Percentiles rank a stretch among this genome's conserved stretches.
Evolutionary conservation across 441 rosid genomes (phyloP).

Genomic region (Syzygium syzygioides): DNA sequence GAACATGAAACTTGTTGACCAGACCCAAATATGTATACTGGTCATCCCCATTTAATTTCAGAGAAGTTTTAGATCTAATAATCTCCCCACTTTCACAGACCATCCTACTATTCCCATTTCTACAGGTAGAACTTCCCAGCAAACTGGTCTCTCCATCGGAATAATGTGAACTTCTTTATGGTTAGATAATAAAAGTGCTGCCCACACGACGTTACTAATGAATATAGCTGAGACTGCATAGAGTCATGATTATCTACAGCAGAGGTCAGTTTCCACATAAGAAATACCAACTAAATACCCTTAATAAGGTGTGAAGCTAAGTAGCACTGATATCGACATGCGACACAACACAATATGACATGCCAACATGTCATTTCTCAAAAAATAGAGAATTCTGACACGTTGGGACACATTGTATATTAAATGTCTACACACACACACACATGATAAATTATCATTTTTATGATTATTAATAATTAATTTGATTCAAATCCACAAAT

Average conservation of each 20-base stretch:
- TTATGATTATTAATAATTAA: too few species aligned
- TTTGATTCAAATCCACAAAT: too few species aligned
- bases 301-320: background rate
- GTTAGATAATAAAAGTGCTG: background rate
- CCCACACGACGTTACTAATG: background rate
- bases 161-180: background rate
- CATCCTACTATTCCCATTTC: background rate
- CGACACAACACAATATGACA: too few species aligned
- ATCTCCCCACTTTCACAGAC: background rate
- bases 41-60: background rate
- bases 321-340: too few species aligned
- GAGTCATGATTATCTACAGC: background rate
- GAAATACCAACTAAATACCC: background rate
- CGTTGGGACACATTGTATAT: too few species aligned
- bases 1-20: background rate
- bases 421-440: too few species aligned
- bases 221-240: background rate
- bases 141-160: background rate
- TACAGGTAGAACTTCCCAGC: background rate
- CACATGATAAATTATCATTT: too few species aligned
- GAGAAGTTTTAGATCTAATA: background rate
- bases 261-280: background rate
- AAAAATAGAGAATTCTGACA: too few species aligned
- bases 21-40: background rate
- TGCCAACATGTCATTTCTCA: too few species aligned